Evolutionary conservation across 257 asterid genomes (phyloP).

Genomic region (Capsicum baccatum): DNA sequence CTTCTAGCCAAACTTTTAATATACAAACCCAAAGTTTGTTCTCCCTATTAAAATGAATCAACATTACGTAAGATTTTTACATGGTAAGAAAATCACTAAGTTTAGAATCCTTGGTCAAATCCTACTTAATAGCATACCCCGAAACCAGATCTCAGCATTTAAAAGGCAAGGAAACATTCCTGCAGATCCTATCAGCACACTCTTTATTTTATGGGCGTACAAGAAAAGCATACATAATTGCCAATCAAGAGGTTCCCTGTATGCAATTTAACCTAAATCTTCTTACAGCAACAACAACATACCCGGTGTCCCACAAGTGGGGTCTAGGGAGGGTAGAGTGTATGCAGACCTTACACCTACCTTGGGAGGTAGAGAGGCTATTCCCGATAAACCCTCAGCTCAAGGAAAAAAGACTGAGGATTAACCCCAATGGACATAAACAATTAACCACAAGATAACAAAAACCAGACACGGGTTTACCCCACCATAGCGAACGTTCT

Average conservation of each 20-base stretch:
- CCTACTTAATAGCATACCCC: conserved; percentile 22
- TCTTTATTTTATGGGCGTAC: neutral
- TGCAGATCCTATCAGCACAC: neutral
- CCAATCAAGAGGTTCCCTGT: neutral
- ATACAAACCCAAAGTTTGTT: conserved; percentile 6
- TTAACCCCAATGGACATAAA: neutral
- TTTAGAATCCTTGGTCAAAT: neutral
- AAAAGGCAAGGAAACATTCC: neutral
- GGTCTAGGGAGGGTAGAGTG: neutral
- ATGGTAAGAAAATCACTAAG: conserved; percentile 5
- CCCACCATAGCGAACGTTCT: neutral
- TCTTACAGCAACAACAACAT: neutral
- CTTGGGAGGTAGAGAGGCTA: neutral
- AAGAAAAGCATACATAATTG: conserved; percentile 16
- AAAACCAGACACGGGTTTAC: neutral
- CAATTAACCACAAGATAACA: conserved; percentile 6
- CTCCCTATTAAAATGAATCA: conserved; percentile 8
- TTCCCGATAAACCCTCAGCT: neutral
- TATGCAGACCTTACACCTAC: neutral
- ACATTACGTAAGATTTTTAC: neutral
- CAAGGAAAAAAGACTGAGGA: neutral
- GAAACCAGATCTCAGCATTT: conserved; percentile 6
- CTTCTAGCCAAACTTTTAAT: conserved; percentile 17
- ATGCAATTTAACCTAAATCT: neutral
- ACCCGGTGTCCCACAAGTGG: neutral